Percentiles rank a stretch among this genome's conserved stretches.
Conservation (phyloP, 257 asterid genomes). For the Salvia miltiorrhiza region DNA sequence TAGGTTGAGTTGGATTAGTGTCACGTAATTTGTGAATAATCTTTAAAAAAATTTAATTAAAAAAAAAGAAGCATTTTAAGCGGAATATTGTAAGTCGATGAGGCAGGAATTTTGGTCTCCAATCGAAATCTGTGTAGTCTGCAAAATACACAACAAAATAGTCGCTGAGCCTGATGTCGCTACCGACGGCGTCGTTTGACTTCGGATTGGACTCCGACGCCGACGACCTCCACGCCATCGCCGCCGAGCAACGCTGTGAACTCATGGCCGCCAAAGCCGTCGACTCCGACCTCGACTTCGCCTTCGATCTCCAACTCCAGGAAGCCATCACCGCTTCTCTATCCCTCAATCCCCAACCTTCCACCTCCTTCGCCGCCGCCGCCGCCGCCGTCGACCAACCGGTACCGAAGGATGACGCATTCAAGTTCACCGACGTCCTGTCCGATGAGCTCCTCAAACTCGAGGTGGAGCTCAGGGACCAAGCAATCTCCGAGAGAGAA, state of each 20-base stretch:
- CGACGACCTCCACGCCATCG: slow-evolving; percentile 38
- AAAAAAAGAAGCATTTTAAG: too few species aligned
- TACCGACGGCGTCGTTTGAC: slow-evolving; percentile 11
- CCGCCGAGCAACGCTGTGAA: slow-evolving; percentile 55
- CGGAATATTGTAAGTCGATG: too few species aligned
- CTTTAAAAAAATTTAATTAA: too few species aligned
- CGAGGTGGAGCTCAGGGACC: slow-evolving; percentile 50
- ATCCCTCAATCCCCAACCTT: slow-evolving; percentile 26
- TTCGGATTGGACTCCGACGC: slow-evolving; percentile 18
- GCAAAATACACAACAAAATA: neutral
- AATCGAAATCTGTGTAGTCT: too few species aligned
- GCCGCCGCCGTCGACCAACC: neutral
- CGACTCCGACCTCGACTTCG: slow-evolving; percentile 64
- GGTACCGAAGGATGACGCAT: slow-evolving; percentile 7
- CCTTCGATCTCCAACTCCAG: slow-evolving; percentile 65
- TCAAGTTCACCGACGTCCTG: slow-evolving; percentile 25
- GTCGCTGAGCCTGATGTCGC: slow-evolving; percentile 4
- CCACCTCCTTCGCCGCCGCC: slow-evolving; percentile 26
- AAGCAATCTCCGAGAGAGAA: slow-evolving; percentile 38
- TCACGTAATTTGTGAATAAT: too few species aligned
- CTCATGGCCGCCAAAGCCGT: slow-evolving; percentile 46
- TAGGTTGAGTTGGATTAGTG: too few species aligned
- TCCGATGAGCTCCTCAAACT: slow-evolving; percentile 43
- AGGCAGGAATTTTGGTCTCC: too few species aligned
- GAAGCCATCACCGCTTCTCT: slow-evolving; percentile 67